Conservation (phyloP, 805 yeast genomes). For the Metschnikowia amazonensis region DNA sequence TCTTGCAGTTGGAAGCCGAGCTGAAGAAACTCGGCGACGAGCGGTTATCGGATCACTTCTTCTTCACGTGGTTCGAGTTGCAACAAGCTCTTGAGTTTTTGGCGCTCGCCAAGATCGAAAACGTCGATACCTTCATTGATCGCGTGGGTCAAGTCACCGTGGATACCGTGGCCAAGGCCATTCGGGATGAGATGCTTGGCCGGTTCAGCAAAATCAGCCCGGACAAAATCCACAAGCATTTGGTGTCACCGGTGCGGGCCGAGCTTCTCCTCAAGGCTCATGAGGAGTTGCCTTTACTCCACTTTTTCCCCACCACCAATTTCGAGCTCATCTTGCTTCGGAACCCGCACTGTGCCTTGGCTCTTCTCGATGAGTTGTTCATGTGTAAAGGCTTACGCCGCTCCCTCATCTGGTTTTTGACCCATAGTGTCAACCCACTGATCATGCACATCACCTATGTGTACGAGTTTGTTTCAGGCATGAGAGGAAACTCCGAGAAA, state of each 20-base stretch:
- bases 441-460: conserved; percentile 58
- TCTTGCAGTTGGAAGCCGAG: conserved; percentile 17
- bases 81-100: conserved; percentile 24
- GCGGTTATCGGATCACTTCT: conserved; percentile 26
- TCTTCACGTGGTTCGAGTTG: conserved; percentile 24
- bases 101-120: conserved; percentile 24
- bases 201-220: conserved; percentile 38
- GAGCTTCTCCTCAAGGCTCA: conserved; percentile 23
- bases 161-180: conserved; percentile 50
- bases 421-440: conserved; percentile 53
- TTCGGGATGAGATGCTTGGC: conserved; percentile 14
- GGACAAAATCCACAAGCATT: conserved; percentile 47
- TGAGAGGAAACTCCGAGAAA: conserved; percentile 44
- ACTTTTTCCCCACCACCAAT: conserved; percentile 31
- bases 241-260: conserved; percentile 35
- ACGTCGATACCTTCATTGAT: conserved; percentile 21
- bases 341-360: conserved; percentile 52
- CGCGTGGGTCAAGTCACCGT: conserved; percentile 39
- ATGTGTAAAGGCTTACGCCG: conserved; percentile 66
- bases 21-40: conserved; percentile 16
- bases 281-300: conserved; percentile 27
- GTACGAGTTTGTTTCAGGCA: conserved; percentile 54
- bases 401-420: conserved; percentile 61
- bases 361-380: conserved; percentile 64
- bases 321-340: conserved; percentile 51